Evolutionary conservation across 1,139 yeast species (phyloP).

Genomic region (Schwanniomyces etchellsii): DNA sequence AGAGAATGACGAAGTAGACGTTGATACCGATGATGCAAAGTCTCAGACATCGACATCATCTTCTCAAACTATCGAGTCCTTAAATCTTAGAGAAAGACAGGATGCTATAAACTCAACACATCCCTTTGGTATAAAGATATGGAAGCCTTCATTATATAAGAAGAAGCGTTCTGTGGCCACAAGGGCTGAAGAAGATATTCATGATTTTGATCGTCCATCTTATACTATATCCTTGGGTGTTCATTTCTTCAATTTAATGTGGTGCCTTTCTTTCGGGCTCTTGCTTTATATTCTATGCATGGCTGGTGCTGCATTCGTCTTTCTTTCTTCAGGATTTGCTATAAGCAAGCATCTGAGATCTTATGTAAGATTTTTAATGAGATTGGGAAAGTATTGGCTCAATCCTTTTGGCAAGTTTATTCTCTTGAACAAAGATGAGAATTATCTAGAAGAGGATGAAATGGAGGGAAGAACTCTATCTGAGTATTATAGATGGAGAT

Average conservation of each 20-base stretch:
- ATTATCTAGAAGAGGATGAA: slow-evolving; percentile 80
- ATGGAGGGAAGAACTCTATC: slow-evolving; percentile 81
- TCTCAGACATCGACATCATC: slow-evolving; percentile 37
- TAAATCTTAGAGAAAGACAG: slow-evolving; percentile 89
- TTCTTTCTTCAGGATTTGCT: slow-evolving; percentile 46
- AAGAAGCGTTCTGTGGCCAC: slow-evolving; percentile 87
- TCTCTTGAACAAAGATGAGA: slow-evolving; percentile 68
- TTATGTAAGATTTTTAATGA: slow-evolving; percentile 59
- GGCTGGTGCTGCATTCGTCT: slow-evolving; percentile 37
- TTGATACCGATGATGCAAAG: slow-evolving; percentile 21
- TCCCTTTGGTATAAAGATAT: slow-evolving; percentile 95
- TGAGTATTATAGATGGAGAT: slow-evolving; percentile 88
- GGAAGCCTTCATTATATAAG: slow-evolving; percentile 97
- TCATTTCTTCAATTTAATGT: slow-evolving; percentile 63
- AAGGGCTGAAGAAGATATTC: slow-evolving; percentile 91
- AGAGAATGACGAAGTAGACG: slow-evolving; percentile 10
- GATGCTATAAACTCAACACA: slow-evolving; percentile 95
- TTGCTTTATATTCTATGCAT: slow-evolving; percentile 49
- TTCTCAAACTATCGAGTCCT: slow-evolving; percentile 63
- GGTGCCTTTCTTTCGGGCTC: slow-evolving; percentile 73
- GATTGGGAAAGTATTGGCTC: slow-evolving; percentile 64
- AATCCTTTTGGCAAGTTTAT: slow-evolving; percentile 91
- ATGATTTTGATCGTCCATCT: slow-evolving; percentile 50
- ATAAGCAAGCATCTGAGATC: slow-evolving; percentile 30
- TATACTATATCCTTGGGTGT: slow-evolving; percentile 58